Evolutionary conservation across 768 basidiomycete genomes (phyloP).

Genomic region (Cystoderma amianthinum): DNA sequence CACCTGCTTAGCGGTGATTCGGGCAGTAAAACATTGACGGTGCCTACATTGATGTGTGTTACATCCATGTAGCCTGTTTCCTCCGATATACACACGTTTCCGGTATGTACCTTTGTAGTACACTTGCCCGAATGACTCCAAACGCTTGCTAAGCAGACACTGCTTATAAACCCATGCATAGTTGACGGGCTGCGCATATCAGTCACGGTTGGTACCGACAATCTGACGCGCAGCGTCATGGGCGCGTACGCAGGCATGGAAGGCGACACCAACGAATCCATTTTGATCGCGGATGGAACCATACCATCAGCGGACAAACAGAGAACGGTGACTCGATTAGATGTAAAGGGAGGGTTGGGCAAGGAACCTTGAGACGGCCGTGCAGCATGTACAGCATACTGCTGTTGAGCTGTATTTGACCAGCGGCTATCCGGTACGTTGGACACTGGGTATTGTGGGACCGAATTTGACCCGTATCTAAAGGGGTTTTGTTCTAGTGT

Average conservation of each 20-base stretch:
- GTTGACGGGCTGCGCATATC: constrained; percentile 46
- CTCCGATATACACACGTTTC: constrained; percentile 41
- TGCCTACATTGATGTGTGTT: constrained; percentile 39
- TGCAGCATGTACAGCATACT: background rate
- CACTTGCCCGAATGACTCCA: constrained; percentile 56
- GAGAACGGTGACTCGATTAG: constrained; percentile 9
- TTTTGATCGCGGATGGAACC: constrained; percentile 51
- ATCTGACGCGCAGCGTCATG: constrained; percentile 47
- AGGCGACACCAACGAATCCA: constrained; percentile 44
- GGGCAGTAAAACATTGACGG: constrained; percentile 51
- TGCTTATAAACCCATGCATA: constrained; percentile 59
- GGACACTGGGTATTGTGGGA: background rate
- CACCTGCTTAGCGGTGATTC: constrained; percentile 62
- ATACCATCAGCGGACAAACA: constrained; percentile 35
- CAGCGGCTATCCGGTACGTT: background rate
- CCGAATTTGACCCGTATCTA: background rate
- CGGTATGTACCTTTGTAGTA: constrained; percentile 51
- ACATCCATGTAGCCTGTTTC: constrained; percentile 49
- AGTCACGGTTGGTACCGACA: constrained; percentile 49
- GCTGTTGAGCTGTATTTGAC: background rate
- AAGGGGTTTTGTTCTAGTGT: background rate
- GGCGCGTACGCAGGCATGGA: constrained; percentile 29
- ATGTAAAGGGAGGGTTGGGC: constrained; percentile 4
- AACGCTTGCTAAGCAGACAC: constrained; percentile 43
- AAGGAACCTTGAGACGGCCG: background rate